Evolutionary conservation across 2,329 filamentous ascomycete species (phyloP).

Genomic region (Aplosporella prunicola): DNA sequence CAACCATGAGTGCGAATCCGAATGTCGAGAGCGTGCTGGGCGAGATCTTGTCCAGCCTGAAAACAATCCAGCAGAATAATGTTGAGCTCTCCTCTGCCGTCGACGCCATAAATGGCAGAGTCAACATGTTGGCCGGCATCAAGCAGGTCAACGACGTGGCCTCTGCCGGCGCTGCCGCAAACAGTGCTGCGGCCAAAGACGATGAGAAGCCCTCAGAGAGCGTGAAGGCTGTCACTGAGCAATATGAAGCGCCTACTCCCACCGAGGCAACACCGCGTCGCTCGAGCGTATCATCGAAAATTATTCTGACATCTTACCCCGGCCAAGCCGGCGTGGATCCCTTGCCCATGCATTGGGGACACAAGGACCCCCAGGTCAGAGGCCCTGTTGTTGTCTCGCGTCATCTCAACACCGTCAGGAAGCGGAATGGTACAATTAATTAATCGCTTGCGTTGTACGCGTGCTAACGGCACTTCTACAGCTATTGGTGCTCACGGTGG

Average conservation of each 20-base stretch:
- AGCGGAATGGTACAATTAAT: constrained; percentile 68
- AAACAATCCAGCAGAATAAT: constrained; percentile 48
- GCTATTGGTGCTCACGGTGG: constrained; percentile 69
- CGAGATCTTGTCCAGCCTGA: constrained; percentile 48
- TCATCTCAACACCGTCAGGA: constrained; percentile 62
- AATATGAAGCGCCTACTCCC: constrained; percentile 25
- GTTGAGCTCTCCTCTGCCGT: constrained; percentile 46
- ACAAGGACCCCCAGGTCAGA: constrained; percentile 60
- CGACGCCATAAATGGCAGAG: constrained; percentile 51
- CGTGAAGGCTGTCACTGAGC: constrained; percentile 30
- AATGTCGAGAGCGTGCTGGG: constrained; percentile 32
- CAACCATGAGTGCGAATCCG: constrained; percentile 10
- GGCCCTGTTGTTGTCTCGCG: constrained; percentile 85
- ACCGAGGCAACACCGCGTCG: constrained; percentile 25
- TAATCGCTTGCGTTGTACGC: too few relatives aligned
- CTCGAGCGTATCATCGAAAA: constrained; percentile 42
- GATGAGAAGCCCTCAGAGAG: constrained; percentile 22
- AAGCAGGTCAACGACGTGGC: constrained; percentile 48
- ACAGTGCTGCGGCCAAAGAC: constrained; percentile 21
- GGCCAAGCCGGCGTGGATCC: constrained; percentile 91
- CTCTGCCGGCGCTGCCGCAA: constrained; percentile 15
- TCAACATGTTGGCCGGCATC: constrained; percentile 51
- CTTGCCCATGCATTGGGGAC: constrained; percentile 80
- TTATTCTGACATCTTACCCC: constrained; percentile 75
- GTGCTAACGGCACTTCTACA: too few relatives aligned